Evolutionary conservation across 176 grass and related monocot species (phyloP).

Genomic region (Triticum turgidum): DNA sequence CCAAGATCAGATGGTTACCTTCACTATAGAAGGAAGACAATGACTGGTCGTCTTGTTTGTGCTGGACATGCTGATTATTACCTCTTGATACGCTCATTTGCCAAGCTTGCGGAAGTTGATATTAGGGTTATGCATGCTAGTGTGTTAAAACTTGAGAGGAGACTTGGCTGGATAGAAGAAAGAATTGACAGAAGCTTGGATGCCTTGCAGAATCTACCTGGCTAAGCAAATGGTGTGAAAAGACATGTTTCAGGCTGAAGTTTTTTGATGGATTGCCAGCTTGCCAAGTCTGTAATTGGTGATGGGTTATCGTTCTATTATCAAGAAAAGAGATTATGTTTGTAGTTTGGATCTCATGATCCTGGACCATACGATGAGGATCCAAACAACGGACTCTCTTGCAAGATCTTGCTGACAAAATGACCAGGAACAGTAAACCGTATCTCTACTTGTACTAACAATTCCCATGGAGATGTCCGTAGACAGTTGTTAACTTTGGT

Average conservation of each 20-base stretch:
- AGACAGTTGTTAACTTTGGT: neutral
- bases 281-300: neutral
- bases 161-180: conserved; percentile 62
- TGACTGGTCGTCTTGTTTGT: conserved; percentile 44
- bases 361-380: conserved; percentile 17
- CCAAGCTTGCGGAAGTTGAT: conserved; percentile 73
- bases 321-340: neutral
- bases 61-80: conserved; percentile 90
- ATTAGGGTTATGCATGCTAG: conserved; percentile 62
- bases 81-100: conserved; percentile 64
- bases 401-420: neutral
- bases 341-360: too few species aligned
- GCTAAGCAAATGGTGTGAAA: neutral
- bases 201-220: conserved; percentile 27
- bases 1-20: conserved; percentile 62
- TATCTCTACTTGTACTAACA: neutral
- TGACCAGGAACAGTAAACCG: neutral
- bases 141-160: conserved; percentile 72
- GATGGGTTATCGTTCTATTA: neutral
- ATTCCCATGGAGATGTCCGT: neutral
- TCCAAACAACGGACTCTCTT: neutral
- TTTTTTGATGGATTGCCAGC: neutral
- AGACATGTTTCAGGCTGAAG: conserved; percentile 3
- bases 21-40: conserved; percentile 51
- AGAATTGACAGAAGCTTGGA: conserved; percentile 37